A percentile compares a stretch with the other conserved stretches of the same genome.
Conservation (phyloP, 2,329 filamentous ascomycete genomes). For the Colletotrichum endophyticum region DNA sequence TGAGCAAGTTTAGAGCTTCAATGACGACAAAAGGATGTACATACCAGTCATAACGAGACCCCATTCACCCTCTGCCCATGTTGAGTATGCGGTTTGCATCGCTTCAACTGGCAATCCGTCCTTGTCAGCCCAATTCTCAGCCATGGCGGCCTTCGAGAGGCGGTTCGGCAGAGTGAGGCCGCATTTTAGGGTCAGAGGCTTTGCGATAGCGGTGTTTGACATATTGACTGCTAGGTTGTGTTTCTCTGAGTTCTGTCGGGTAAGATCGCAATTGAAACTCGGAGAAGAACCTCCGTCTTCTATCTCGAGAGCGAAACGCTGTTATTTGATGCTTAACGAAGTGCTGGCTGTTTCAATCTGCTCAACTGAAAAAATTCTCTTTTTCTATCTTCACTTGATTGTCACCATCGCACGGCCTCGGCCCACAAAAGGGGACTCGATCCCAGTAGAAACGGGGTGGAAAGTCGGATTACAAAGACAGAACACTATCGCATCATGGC, state of each 20-base stretch:
- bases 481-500: neutral
- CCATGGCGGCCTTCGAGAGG: slow-evolving; percentile 56
- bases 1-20: neutral
- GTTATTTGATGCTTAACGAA: neutral
- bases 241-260: neutral
- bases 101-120: slow-evolving; percentile 47
- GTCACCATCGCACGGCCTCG: neutral
- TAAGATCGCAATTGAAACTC: neutral
- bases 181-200: slow-evolving; percentile 55
- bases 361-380: neutral
- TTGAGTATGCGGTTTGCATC: slow-evolving; percentile 50
- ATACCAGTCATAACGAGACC: slow-evolving; percentile 54
- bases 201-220: neutral
- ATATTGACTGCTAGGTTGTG: neutral
- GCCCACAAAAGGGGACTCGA: neutral
- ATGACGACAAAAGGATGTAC: neutral
- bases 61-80: slow-evolving; percentile 61
- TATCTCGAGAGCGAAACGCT: neutral
- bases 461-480: neutral
- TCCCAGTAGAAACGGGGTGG: neutral
- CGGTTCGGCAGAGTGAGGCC: slow-evolving; percentile 62
- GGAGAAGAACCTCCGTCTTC: accelerated
- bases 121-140: slow-evolving; percentile 45
- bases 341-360: neutral
- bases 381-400: neutral